These are phyloP conservation scores for Carex scoparia DNA, from an alignment of 176 grass and related monocot species.

Conservation along the genomic window DNA sequence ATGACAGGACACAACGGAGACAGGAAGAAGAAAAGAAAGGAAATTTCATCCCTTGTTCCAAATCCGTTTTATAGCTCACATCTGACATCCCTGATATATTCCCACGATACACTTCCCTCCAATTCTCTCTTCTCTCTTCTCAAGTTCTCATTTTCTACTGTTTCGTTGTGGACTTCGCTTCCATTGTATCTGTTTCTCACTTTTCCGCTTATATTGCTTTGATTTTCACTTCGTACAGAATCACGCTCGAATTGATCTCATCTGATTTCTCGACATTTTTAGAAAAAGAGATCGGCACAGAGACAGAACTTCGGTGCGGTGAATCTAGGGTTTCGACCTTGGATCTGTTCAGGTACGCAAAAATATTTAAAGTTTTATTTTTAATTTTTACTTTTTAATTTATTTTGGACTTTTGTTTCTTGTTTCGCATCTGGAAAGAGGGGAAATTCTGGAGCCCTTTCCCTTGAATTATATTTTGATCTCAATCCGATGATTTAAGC, in stretches of 20 bases:
- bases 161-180: conserved; percentile 6
- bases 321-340: conserved; percentile 23
- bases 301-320: background rate
- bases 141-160: background rate
- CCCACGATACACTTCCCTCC: conserved; percentile 16
- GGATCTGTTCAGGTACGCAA: conserved; percentile 15
- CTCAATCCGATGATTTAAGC: background rate
- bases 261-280: background rate
- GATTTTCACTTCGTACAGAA: background rate
- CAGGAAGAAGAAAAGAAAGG: background rate
- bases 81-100: background rate
- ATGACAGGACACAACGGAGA: background rate
- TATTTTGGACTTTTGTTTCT: background rate
- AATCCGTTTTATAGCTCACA: background rate
- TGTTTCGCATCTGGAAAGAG: background rate
- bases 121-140: conserved; percentile 18
- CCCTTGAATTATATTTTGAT: background rate
- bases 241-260: background rate
- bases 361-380: background rate
- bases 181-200: background rate
- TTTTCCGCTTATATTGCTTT: background rate
- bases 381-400: background rate
- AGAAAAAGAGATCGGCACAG: background rate
- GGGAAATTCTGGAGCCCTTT: background rate
- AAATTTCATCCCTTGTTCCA: background rate